Evolutionary conservation across 2,329 filamentous ascomycete genomes (phyloP).

Genomic region (Pseudogymnoascus sp.): DNA sequence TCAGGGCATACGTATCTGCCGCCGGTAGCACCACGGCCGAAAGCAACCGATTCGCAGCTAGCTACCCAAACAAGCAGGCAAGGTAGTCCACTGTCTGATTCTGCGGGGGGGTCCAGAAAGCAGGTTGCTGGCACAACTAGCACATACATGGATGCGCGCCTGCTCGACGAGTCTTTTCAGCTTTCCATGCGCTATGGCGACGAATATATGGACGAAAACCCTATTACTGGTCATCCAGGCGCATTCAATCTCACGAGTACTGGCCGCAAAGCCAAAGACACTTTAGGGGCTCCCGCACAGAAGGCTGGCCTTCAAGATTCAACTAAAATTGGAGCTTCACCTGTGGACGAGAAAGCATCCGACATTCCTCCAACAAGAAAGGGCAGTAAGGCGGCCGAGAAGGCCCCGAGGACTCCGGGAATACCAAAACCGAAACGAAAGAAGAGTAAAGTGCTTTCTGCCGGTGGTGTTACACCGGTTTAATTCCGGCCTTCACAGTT

Average conservation of each 20-base stretch:
- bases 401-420: slow-evolving; percentile 28
- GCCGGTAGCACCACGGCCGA: slow-evolving; percentile 17
- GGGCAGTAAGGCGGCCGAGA: slow-evolving; percentile 21
- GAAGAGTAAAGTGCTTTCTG: slow-evolving; percentile 28
- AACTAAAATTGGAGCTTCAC: slow-evolving; percentile 14
- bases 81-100: slow-evolving; percentile 40
- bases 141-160: slow-evolving; percentile 22
- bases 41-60: slow-evolving; percentile 19
- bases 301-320: slow-evolving; percentile 16
- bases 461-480: slow-evolving; percentile 19
- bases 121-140: slow-evolving; percentile 18
- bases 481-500: not conserved
- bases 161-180: slow-evolving; percentile 48
- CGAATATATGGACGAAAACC: slow-evolving; percentile 61
- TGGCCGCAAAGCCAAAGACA: slow-evolving; percentile 36
- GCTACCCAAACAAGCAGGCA: slow-evolving; percentile 24
- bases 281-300: slow-evolving; percentile 18
- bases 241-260: slow-evolving; percentile 58
- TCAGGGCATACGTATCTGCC: slow-evolving; percentile 36
- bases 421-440: slow-evolving; percentile 31
- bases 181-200: slow-evolving; percentile 52
- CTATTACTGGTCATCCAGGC: slow-evolving; percentile 57
- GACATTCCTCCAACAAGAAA: slow-evolving; percentile 24
- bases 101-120: slow-evolving; percentile 19
- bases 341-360: slow-evolving; percentile 19